phyloP scores from a whole-genome alignment of 768 basidiomycete genomes.

The Hygrophoropsis aurantiaca region DNA sequence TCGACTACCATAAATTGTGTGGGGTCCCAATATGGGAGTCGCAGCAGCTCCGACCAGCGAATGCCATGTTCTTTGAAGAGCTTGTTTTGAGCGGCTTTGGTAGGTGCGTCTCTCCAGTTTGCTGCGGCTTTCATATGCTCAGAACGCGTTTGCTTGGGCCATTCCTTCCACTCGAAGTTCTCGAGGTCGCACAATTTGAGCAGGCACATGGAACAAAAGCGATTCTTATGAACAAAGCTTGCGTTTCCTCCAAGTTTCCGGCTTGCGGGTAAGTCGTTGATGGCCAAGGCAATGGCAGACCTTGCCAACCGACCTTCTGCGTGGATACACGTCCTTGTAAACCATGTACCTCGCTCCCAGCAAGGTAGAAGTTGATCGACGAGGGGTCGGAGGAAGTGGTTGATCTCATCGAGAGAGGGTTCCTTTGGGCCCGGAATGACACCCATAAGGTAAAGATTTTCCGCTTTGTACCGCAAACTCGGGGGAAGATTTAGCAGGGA shows the following conservation, averaged over 20 bases:
- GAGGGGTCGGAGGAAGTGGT: slow-evolving; percentile 32
- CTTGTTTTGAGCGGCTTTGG: slow-evolving; percentile 22
- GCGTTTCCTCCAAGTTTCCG: slow-evolving; percentile 22
- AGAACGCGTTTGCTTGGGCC: slow-evolving; percentile 20
- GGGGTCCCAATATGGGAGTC: slow-evolving; percentile 35
- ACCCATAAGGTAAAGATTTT: slow-evolving; percentile 38
- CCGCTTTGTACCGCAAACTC: slow-evolving; percentile 7
- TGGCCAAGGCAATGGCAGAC: slow-evolving; percentile 30
- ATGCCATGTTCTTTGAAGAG: slow-evolving; percentile 24
- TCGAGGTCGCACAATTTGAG: background rate
- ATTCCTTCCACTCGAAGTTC: slow-evolving; percentile 9
- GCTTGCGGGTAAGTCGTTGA: slow-evolving; percentile 34
- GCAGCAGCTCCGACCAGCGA: slow-evolving; percentile 26
- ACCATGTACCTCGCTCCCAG: slow-evolving; percentile 30
- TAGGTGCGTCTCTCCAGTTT: background rate
- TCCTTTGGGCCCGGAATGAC: slow-evolving; percentile 37
- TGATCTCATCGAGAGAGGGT: slow-evolving; percentile 29
- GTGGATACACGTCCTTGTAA: slow-evolving; percentile 18
- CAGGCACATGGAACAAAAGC: background rate
- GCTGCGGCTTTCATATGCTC: slow-evolving; percentile 27
- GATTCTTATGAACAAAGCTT: background rate
- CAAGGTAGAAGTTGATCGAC: slow-evolving; percentile 30
- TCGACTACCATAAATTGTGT: slow-evolving; percentile 29
- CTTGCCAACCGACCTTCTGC: slow-evolving; percentile 24
- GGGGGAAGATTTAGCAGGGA: slow-evolving; percentile 22